phyloP scores from a whole-genome alignment of 176 grass and related monocot genomes.

The Poa annua region DNA sequence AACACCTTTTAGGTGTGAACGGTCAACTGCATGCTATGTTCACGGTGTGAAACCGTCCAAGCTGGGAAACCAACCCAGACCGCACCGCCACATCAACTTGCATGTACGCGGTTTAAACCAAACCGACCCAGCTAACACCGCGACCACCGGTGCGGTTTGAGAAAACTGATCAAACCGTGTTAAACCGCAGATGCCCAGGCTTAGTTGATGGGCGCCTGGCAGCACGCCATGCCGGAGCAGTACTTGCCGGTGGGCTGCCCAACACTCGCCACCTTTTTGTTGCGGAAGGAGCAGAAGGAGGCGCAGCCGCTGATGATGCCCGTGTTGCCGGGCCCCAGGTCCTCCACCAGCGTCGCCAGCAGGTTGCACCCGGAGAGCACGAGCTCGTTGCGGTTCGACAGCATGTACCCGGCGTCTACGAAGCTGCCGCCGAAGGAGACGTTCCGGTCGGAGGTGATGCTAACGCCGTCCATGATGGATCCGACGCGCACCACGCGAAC shows the following conservation, averaged over 20 bases:
- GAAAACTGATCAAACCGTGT: no score
- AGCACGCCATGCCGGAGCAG: slow-evolving; percentile 15
- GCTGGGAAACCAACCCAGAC: no score
- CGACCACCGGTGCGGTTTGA: no score
- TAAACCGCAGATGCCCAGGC: no score
- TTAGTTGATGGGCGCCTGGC: slow-evolving; percentile 13
- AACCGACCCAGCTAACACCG: no score
- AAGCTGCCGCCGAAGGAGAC: slow-evolving; percentile 1
- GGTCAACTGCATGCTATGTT: no score
- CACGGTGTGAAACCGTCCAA: no score
- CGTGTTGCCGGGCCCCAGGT: not conserved
- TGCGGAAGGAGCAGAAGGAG: slow-evolving; percentile 10
- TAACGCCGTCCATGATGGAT: not conserved
- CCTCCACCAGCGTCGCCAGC: slow-evolving; percentile 5
- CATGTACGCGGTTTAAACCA: no score
- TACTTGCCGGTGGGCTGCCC: not conserved
- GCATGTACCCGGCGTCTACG: not conserved
- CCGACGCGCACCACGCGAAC: not conserved
- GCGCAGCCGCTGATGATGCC: slow-evolving; percentile 15
- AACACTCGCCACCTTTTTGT: slow-evolving; percentile 1
- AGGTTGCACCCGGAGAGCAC: slow-evolving; percentile 6
- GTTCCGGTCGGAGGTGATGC: not conserved
- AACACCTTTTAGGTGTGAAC: no score
- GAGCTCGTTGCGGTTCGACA: not conserved
- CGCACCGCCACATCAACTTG: no score